A percentile compares a stretch with the other conserved stretches of the same genome.
Evolutionary conservation across 23 red algal genomes (phyloP).

Genomic region (Chondrus crispus): DNA sequence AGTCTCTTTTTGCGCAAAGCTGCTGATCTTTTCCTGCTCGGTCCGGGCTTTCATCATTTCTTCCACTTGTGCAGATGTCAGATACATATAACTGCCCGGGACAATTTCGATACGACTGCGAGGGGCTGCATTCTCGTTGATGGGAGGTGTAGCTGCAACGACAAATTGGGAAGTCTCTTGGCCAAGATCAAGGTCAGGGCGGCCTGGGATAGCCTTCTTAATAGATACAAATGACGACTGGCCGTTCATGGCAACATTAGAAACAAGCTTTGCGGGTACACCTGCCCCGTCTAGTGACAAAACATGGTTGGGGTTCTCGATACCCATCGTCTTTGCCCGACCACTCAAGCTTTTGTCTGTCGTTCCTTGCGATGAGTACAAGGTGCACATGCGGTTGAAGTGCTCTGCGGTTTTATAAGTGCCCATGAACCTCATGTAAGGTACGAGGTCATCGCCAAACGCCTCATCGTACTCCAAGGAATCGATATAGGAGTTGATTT

Average conservation of each 20-base stretch:
- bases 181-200: constrained; percentile 61
- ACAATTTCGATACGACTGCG: constrained; percentile 46
- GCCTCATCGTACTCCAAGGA: constrained; percentile 72
- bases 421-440: constrained; percentile 61
- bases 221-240: constrained; percentile 37
- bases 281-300: constrained; percentile 77
- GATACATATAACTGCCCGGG: constrained; percentile 64
- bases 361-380: constrained; percentile 50
- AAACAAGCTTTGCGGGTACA: constrained; percentile 46
- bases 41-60: neutral
- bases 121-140: constrained; percentile 31
- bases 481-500: constrained; percentile 80
- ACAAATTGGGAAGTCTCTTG: neutral
- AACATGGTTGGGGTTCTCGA: constrained; percentile 62
- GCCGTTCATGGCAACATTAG: constrained; percentile 25
- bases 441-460: constrained; percentile 63
- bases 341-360: constrained; percentile 52
- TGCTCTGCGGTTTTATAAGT: constrained; percentile 62
- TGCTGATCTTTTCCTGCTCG: constrained; percentile 15
- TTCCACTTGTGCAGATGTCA: constrained; percentile 27
- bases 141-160: neutral
- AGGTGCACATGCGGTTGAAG: constrained; percentile 71
- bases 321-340: constrained; percentile 19
- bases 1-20: constrained; percentile 36
- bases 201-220: constrained; percentile 55